These are phyloP conservation scores for Naumovozyma dairenensis DNA, from an alignment of 805 yeast genomes.

Conservation along the genomic window DNA sequence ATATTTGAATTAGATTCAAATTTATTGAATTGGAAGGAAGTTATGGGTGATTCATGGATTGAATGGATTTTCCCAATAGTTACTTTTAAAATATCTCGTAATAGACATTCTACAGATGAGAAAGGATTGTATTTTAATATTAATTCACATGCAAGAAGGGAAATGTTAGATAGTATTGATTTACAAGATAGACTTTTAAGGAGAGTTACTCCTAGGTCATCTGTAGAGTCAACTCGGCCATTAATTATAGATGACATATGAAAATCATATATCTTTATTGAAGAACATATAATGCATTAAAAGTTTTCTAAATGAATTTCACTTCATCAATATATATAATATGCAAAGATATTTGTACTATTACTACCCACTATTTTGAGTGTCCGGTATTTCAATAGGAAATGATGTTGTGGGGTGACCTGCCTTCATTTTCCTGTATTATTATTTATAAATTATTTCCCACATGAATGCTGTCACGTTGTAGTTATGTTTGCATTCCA, in stretches of 20 bases:
- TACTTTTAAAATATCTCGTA: constrained; percentile 14
- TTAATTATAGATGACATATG: no score
- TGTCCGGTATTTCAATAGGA: no score
- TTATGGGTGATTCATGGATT: constrained; percentile 60
- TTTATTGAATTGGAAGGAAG: constrained; percentile 48
- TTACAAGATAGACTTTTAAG: constrained; percentile 24
- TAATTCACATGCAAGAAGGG: constrained; percentile 31
- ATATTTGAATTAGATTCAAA: constrained; percentile 63
- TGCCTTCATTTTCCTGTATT: no score
- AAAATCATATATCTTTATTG: no score
- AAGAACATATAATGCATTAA: neutral
- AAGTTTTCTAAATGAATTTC: no score
- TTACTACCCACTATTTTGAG: neutral
- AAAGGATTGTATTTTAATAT: constrained; percentile 43
- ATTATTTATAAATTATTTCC: no score
- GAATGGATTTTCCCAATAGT: constrained; percentile 67
- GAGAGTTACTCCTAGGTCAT: constrained; percentile 26
- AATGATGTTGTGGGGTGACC: no score
- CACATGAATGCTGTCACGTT: no score
- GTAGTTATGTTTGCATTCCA: no score
- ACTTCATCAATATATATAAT: constrained; percentile 1
- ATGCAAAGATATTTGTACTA: neutral
- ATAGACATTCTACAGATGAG: constrained; percentile 26
- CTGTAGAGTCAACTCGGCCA: constrained; percentile 11
- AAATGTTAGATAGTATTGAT: constrained; percentile 28